Evolutionary conservation across 306 rosid species (phyloP), one percentile per base, ranked within the genome.

Genomic region (Purshia tridentata): DNA sequence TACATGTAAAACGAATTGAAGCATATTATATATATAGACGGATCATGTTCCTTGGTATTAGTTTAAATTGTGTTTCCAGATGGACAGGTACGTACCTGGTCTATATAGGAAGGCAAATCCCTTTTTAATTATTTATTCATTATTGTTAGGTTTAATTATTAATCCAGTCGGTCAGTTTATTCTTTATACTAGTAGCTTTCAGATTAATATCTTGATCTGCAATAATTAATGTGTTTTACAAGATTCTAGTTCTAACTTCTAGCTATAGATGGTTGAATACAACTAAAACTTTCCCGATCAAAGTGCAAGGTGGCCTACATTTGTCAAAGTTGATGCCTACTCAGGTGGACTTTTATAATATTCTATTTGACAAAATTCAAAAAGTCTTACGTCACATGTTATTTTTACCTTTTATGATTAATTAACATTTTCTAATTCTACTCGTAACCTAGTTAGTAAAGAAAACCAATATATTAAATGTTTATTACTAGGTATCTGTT

Each of bases 261-360:
- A 29, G 35, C 35, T 29, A 29, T 29, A 3, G 35, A 29, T 8
- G 0, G 52, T 75, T 75, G 81, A 78, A n/a, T n/a, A n/a, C n/a
- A n/a, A n/a, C n/a, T n/a, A n/a, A n/a, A 29, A 42, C 66, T 57
- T 50, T 53, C 20, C 64, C 57, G 49, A 6, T 11, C 18, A 48
- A 41, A 65, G 66, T 69, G 72, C 22, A 54, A 52, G 48, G 59
- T 40, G 54, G 74, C 72, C 42, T n/a, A 29, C 45, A 37, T 20
- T 67, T 75, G 86, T 88, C 93, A 88, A 84, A 69, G 40, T 39
- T 77, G 66, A 61, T 83, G 87, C 87, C 88, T 75, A 76, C 82
- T 55, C 76, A 49, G 18, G 39, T 77, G 16, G 89, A 88, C 96
- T 67, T 86, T 77, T 29, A 18, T 37, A 35, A 35, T 15, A 7